Base-by-base conservation (phyloP, 2,329 filamentous ascomycete species). In the Fusarium avenaceum region DNA sequence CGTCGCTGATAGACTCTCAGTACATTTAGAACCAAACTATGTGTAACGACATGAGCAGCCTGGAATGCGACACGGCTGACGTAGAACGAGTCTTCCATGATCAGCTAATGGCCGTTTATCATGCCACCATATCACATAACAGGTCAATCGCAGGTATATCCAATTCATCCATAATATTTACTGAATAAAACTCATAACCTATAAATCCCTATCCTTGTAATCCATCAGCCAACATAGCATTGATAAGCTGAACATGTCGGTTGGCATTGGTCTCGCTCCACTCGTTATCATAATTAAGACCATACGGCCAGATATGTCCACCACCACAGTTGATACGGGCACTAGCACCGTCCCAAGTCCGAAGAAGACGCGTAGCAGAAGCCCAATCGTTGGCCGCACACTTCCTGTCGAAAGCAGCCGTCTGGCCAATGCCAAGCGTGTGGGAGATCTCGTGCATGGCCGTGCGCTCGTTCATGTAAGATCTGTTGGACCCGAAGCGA, bases 371-470 rank as follows among this genome's bases (percentile, higher is more conserved):
- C 39, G 73, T 72, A 2, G 82, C 82, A 8, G 70, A 75, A 3
- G 80, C 73, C 82, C 82, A 84, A 68, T 82, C 71, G 62, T 77
- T 76, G 2, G 80, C 75, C 1, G 76, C 75, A 69, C 82, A 84
- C 33, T 72, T 68, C 14, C 61, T 50, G 57, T 81, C 69, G 63
- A 83, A 84, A 10, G 76, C 77, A 9, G 71, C 65, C 6, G 81
- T 82, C 74, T 81, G 80, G 0, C 82, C 82, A n/a, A 84, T 75
- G 5, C 82, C 82, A 7, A 84, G 78, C 1, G 82, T 84, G 70
- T 84, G 82, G 3, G 81, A 65, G 43, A 83, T 83, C 74, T 84
- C 82, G 67, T 84, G 82, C 70, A 84, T 75, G 7, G 82, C 82
- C 4, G 81, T 83, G 15, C 82, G 81, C 72, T 84, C 80, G 47